These are phyloP conservation scores for Nakazawaea ernobii DNA, from an alignment of 805 yeast species.

Conservation along the genomic window DNA sequence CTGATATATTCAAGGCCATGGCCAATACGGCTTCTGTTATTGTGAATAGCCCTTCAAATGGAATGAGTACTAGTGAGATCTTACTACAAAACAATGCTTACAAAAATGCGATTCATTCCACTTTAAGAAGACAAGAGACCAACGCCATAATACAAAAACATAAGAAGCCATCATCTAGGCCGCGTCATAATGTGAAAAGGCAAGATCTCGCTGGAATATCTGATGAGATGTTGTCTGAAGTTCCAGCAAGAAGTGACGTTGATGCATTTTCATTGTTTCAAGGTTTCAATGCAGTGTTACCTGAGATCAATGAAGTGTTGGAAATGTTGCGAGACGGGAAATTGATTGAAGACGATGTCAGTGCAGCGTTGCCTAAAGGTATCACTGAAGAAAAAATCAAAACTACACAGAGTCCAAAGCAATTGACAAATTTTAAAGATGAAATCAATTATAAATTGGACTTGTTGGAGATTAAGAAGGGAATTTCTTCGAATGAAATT, in stretches of 20 bases:
- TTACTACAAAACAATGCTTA: constrained; percentile 26
- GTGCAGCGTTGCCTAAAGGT: constrained; percentile 27
- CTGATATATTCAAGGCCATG: constrained; percentile 37
- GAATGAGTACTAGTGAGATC: constrained; percentile 12
- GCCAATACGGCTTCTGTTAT: constrained; percentile 53
- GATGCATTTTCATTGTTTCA: constrained; percentile 53
- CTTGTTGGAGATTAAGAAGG: constrained; percentile 55
- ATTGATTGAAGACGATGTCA: constrained; percentile 9
- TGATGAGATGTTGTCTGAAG: constrained; percentile 51
- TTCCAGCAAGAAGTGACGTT: constrained; percentile 30
- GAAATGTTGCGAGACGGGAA: constrained; percentile 20
- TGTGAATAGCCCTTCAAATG: constrained; percentile 22
- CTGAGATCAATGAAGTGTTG: constrained; percentile 42
- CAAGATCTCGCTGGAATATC: constrained; percentile 41
- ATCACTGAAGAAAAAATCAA: constrained; percentile 35
- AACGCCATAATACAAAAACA: constrained; percentile 19
- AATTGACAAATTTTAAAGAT: constrained; percentile 30
- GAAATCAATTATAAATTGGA: constrained; percentile 43
- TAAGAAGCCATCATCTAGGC: constrained; percentile 14
- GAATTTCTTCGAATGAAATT: constrained; percentile 58
- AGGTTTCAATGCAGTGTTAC: constrained; percentile 59
- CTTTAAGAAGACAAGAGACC: constrained; percentile 27
- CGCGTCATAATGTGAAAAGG: constrained; percentile 9
- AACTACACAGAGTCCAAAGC: constrained; percentile 34
- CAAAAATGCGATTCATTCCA: constrained; percentile 41